These are phyloP conservation scores for Thermoascus crustaceus DNA, from an alignment of 2,329 filamentous ascomycete species.

Conservation along the genomic window DNA sequence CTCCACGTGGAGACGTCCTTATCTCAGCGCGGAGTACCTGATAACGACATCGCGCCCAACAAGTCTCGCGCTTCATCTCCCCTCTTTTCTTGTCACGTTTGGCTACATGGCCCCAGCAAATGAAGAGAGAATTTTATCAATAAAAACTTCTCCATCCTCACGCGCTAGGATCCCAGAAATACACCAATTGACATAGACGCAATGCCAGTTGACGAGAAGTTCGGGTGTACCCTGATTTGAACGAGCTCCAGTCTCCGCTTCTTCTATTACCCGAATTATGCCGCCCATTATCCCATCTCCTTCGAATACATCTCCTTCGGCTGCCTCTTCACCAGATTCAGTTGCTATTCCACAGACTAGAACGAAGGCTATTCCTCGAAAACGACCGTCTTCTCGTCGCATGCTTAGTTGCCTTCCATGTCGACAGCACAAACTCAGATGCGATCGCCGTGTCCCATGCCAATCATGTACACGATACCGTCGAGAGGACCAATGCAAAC, in stretches of 20 bases:
- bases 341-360: neutral
- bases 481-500: constrained; percentile 22
- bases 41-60: neutral
- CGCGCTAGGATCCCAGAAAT: too few species aligned
- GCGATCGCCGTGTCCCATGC: constrained; percentile 25
- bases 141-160: too few species aligned
- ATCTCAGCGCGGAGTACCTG: neutral
- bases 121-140: neutral
- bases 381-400: constrained; percentile 8
- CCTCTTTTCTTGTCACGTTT: too few species aligned
- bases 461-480: constrained; percentile 22
- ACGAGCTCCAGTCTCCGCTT: neutral
- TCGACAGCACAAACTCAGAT: constrained; percentile 24
- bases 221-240: neutral
- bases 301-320: neutral
- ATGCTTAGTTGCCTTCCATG: constrained; percentile 25
- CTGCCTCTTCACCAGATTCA: neutral
- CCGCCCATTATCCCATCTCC: neutral
- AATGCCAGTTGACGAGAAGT: neutral
- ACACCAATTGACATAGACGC: neutral
- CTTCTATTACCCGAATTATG: neutral
- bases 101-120: neutral
- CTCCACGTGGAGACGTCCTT: neutral
- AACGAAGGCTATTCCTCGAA: neutral
- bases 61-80: too few species aligned